phyloP scores from a whole-genome alignment of 768 basidiomycete genomes.

The Xerocomellus dryophilus region DNA sequence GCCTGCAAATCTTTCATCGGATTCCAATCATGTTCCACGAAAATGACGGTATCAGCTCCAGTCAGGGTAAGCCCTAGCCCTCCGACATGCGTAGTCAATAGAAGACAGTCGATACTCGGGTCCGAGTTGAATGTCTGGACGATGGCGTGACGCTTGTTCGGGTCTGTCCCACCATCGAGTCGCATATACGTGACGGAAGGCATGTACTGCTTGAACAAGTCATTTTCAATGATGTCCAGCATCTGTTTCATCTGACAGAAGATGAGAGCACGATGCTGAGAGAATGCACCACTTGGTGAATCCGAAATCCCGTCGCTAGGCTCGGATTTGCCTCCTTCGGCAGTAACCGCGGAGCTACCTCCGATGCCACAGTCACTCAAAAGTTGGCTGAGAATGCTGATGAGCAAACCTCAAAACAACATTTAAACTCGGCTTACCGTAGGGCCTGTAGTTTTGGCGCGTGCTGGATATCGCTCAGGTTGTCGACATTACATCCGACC shows the following conservation, averaged over 20 bases:
- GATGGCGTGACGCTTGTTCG: slow-evolving; percentile 91
- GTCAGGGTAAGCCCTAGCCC: slow-evolving; percentile 94
- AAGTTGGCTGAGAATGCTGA: slow-evolving; percentile 65
- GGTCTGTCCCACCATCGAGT: slow-evolving; percentile 88
- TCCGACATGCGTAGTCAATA: slow-evolving; percentile 96
- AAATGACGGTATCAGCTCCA: slow-evolving; percentile 98
- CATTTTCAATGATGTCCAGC: slow-evolving; percentile 94
- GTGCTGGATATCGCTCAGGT: slow-evolving; percentile 77
- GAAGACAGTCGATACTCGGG: slow-evolving; percentile 93
- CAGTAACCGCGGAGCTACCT: slow-evolving; percentile 33
- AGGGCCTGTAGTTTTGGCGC: slow-evolving; percentile 93
- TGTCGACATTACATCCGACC: slow-evolving; percentile 43
- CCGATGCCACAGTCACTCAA: slow-evolving; percentile 95
- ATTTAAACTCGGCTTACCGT: slow-evolving; percentile 49
- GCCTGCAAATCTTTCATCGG: slow-evolving; percentile 99
- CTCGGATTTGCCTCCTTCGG: slow-evolving; percentile 67
- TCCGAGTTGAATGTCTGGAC: slow-evolving; percentile 98
- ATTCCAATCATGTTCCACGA: slow-evolving; percentile 99
- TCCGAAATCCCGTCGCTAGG: slow-evolving; percentile 55
- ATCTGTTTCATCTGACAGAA: slow-evolving; percentile 99
- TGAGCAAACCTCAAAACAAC: not conserved
- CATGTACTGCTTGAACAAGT: slow-evolving; percentile 89
- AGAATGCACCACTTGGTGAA: slow-evolving; percentile 53
- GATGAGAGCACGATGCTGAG: slow-evolving; percentile 97
- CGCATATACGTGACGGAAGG: slow-evolving; percentile 98